These are phyloP conservation scores for Curvularia eragrostidis DNA, from an alignment of 2,329 filamentous ascomycete genomes.

Conservation along the genomic window DNA sequence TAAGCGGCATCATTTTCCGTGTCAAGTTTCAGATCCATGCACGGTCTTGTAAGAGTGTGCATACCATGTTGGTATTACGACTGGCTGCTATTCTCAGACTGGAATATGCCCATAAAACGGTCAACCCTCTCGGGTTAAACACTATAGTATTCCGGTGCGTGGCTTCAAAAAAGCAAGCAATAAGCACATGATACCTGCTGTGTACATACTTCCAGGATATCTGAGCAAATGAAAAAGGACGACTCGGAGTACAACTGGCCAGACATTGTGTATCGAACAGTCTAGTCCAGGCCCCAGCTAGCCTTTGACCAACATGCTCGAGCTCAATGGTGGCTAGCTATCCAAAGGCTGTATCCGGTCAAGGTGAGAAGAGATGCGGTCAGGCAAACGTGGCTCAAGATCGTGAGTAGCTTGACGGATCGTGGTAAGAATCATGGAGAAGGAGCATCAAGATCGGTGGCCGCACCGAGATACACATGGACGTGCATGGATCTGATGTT, in stretches of 20 bases:
- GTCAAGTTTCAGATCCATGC: slow-evolving; percentile 5
- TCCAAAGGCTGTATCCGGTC: slow-evolving; percentile 2
- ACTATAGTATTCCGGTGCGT: neutral
- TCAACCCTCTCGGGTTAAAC: neutral
- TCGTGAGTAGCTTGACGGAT: slow-evolving; percentile 9
- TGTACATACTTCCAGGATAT: neutral
- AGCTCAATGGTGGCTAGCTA: slow-evolving; percentile 8
- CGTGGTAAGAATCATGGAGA: neutral
- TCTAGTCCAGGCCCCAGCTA: neutral
- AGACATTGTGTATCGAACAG: neutral
- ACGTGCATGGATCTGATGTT: neutral
- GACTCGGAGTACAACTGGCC: neutral
- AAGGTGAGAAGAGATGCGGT: neutral
- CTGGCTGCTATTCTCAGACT: neutral
- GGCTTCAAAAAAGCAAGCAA: slow-evolving; percentile 3
- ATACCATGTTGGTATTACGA: neutral
- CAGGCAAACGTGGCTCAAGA: neutral
- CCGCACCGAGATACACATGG: neutral
- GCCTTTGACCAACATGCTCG: neutral
- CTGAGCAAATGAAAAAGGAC: neutral
- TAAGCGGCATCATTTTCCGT: slow-evolving; percentile 1
- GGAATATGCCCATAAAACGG: neutral
- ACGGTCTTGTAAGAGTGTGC: neutral
- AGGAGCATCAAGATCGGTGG: neutral
- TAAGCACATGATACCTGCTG: neutral